Evolutionary conservation across 257 asterid genomes (phyloP).

Genomic region (Solanum clarkiae): DNA sequence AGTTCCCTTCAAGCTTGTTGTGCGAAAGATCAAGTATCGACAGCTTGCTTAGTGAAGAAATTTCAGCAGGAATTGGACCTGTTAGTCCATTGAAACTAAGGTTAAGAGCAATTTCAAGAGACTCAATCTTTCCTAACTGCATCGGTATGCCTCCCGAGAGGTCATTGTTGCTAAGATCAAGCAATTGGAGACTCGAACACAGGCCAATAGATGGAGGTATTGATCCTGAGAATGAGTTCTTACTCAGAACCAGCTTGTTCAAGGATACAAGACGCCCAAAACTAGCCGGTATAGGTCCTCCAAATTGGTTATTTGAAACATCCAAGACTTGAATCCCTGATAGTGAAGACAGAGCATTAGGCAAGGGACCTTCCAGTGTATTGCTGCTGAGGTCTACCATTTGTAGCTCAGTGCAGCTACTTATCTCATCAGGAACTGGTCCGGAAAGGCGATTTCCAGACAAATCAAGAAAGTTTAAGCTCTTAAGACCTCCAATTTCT

Average conservation of each 20-base stretch:
- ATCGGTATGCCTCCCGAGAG: conserved; percentile 24
- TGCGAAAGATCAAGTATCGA: conserved; percentile 27
- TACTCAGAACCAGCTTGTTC: conserved; percentile 26
- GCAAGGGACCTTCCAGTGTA: conserved; percentile 21
- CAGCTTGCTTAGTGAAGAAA: conserved; percentile 25
- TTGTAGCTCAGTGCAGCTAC: conserved; percentile 21
- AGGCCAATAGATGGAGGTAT: conserved; percentile 30
- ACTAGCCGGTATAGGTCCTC: conserved; percentile 28
- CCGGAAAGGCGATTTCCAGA: conserved; percentile 32
- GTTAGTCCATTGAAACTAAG: conserved; percentile 25
- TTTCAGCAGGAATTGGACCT: conserved; percentile 27
- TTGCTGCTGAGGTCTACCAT: conserved; percentile 31
- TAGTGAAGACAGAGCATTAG: conserved; percentile 21
- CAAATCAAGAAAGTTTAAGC: conserved; percentile 30
- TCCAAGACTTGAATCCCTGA: conserved; percentile 33
- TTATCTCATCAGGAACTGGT: conserved; percentile 25
- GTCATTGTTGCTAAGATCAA: conserved; percentile 30
- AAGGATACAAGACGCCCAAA: conserved; percentile 23
- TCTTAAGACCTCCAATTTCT: conserved; percentile 25
- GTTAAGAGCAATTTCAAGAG: conserved; percentile 33
- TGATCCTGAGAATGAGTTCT: conserved; percentile 23
- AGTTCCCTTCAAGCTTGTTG: conserved; percentile 24
- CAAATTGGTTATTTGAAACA: conserved; percentile 19
- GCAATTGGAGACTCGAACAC: conserved; percentile 30
- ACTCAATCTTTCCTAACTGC: conserved; percentile 26